Evolutionary conservation across 2,329 filamentous ascomycete genomes (phyloP).

Genomic region (Colletotrichum sp.): DNA sequence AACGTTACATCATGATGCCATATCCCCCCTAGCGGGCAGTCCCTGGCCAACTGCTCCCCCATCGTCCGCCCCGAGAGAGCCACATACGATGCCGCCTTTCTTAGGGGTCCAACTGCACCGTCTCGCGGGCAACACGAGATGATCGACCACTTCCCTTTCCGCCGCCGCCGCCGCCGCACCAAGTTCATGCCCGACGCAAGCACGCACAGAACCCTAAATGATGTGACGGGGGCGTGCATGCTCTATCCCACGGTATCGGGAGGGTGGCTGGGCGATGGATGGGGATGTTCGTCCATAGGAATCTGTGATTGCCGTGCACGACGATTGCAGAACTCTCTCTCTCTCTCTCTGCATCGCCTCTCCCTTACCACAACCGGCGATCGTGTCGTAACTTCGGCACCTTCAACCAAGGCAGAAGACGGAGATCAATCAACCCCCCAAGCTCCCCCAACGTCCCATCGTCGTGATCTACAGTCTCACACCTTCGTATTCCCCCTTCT

Average conservation of each 20-base stretch:
- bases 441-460: background rate
- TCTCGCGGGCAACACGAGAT: background rate
- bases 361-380: background rate
- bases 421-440: background rate
- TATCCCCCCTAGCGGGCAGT: background rate
- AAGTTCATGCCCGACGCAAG: background rate
- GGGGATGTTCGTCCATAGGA: too few relatives aligned
- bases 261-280: background rate
- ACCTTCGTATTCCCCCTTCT: background rate
- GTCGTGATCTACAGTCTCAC: background rate
- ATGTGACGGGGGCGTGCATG: background rate
- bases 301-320: background rate
- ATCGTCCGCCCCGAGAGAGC: background rate
- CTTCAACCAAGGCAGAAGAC: background rate
- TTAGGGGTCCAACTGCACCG: background rate
- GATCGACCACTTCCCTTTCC: background rate
- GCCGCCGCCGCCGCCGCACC: background rate
- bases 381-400: background rate
- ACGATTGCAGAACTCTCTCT: background rate
- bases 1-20: slow-evolving; percentile 21
- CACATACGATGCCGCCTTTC: background rate
- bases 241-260: background rate
- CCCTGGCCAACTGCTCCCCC: background rate
- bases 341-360: too few relatives aligned
- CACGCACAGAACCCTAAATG: background rate